Percentiles rank a stretch among this genome's conserved stretches.
These are phyloP conservation scores for Metschnikowia continentalis DNA, from an alignment of 805 yeast species.

Conservation along the genomic window DNA sequence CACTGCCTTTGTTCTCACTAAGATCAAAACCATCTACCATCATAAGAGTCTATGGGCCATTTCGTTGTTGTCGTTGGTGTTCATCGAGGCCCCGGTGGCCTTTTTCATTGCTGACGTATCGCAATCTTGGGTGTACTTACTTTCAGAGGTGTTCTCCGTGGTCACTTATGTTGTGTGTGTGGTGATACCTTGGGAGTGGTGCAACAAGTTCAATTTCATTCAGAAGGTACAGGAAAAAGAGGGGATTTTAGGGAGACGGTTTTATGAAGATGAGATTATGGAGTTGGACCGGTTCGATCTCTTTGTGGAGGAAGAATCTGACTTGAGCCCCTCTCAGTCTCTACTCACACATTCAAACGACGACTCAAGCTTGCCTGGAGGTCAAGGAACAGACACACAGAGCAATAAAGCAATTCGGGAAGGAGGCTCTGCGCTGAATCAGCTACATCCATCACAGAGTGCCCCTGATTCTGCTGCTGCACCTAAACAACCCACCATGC, in stretches of 20 bases:
- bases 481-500: background rate
- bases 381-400: too few relatives aligned
- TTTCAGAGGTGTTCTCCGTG: conserved; percentile 69
- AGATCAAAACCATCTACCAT: conserved; percentile 46
- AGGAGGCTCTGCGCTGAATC: background rate
- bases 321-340: conserved; percentile 1
- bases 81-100: conserved; percentile 58
- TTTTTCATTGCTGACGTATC: conserved; percentile 76
- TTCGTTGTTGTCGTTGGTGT: conserved; percentile 51
- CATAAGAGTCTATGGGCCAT: conserved; percentile 49
- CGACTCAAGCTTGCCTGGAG: background rate
- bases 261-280: conserved; percentile 62
- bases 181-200: conserved; percentile 84
- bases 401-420: background rate
- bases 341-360: background rate
- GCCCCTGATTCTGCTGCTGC: background rate
- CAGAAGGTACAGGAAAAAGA: conserved; percentile 60
- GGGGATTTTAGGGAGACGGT: conserved; percentile 70
- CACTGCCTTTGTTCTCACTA: conserved; percentile 50
- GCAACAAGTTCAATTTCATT: conserved; percentile 56
- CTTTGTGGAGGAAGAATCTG: conserved; percentile 35
- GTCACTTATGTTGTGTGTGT: conserved; percentile 69
- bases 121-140: conserved; percentile 67
- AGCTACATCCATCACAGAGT: background rate
- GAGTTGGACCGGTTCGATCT: conserved; percentile 38